A percentile compares a stretch with the other conserved stretches of the same genome.
Evolutionary conservation across 805 yeast genomes (phyloP).

Genomic region (Candida lessepsii): DNA sequence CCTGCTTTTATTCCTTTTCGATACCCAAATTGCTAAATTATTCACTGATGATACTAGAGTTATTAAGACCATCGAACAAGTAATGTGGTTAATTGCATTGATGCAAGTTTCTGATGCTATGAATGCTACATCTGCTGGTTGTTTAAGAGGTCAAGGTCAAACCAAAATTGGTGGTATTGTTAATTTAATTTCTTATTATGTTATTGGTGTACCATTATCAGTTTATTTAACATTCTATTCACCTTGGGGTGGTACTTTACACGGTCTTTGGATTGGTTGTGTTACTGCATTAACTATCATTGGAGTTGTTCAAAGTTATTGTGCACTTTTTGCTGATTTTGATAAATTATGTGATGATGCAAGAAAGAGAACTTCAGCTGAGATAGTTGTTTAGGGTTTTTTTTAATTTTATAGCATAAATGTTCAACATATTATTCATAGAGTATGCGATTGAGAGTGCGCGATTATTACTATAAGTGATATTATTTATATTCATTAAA

Average conservation of each 20-base stretch:
- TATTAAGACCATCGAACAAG: conserved; percentile 45
- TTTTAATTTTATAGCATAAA: no score
- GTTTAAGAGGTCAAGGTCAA: conserved; percentile 76
- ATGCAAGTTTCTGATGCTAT: conserved; percentile 71
- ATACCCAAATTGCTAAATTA: conserved; percentile 34
- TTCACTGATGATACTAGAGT: conserved; percentile 65
- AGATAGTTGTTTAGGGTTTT: no score
- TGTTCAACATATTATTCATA: no score
- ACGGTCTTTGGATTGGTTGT: conserved; percentile 67
- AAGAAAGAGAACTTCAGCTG: conserved; percentile 30
- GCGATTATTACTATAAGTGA: no score
- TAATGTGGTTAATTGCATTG: conserved; percentile 62
- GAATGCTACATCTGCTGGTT: conserved; percentile 72
- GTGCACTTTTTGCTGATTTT: conserved; percentile 35
- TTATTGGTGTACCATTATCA: conserved; percentile 63
- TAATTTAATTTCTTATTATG: conserved; percentile 56
- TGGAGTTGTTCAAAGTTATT: conserved; percentile 45
- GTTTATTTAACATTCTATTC: conserved; percentile 52
- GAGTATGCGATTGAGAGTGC: no score
- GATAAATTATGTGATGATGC: conserved; percentile 39
- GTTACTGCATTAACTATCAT: conserved; percentile 52
- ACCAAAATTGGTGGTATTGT: conserved; percentile 62
- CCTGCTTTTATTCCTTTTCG: conserved; percentile 29
- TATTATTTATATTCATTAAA: conserved; percentile 15
- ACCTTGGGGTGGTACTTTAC: conserved; percentile 44